These are phyloP conservation scores for Sextonia rubra DNA, from an alignment of 164 flowering plant genomes.

Conservation along the genomic window DNA sequence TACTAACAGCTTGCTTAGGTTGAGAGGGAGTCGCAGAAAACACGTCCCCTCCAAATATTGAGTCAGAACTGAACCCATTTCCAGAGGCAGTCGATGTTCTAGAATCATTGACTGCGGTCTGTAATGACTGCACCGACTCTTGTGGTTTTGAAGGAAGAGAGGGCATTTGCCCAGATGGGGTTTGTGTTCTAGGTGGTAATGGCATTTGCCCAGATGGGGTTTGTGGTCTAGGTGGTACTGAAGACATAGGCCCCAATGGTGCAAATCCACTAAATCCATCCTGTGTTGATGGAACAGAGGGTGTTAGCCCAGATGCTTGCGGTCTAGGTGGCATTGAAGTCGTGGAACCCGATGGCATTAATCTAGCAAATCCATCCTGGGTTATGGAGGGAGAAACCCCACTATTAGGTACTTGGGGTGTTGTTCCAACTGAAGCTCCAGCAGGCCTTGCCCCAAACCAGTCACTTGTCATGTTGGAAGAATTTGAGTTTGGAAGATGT, in stretches of 20 bases:
- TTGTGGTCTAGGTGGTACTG: constrained; percentile 23
- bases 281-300: constrained; percentile 5
- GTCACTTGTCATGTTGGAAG: constrained; percentile 31
- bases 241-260: constrained; percentile 15
- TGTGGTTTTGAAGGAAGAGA: constrained; percentile 34
- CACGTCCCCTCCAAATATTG: constrained; percentile 59
- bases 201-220: no score
- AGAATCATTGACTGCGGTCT: constrained; percentile 39
- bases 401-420: constrained; percentile 38
- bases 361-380: constrained; percentile 24
- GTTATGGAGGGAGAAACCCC: constrained; percentile 29
- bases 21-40: constrained; percentile 50
- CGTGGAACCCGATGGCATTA: constrained; percentile 17
- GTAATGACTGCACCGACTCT: constrained; percentile 25
- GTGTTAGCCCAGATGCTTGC: constrained; percentile 17
- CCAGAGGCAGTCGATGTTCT: constrained; percentile 47
- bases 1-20: constrained; percentile 35
- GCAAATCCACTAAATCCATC: constrained; percentile 7
- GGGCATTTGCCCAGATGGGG: constrained; percentile 19
- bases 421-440: constrained; percentile 28
- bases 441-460: constrained; percentile 45
- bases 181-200: constrained; percentile 23
- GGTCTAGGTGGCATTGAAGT: constrained; percentile 29
- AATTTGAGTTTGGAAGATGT: constrained; percentile 33
- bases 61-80: constrained; percentile 57